Evolutionary conservation across 208 protist species (phyloP), one percentile per base, ranked within the genome.

Genomic region (Lotmaria passim): DNA sequence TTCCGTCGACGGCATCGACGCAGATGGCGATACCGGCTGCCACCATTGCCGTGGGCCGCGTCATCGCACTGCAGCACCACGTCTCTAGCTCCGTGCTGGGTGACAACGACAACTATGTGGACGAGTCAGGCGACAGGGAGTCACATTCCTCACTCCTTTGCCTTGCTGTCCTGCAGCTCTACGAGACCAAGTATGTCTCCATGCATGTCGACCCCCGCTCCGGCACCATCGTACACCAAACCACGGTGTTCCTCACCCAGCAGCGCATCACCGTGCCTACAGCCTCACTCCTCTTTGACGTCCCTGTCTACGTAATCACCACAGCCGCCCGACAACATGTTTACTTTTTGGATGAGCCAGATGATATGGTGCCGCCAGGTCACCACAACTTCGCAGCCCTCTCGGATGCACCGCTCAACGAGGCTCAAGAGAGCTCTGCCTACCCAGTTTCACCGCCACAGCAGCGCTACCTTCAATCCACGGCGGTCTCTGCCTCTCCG

Each of bases 251-350:
- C 31, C 80, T 90, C 24, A 63, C 65, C 1, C 58, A 19, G 15
- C 75, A 64, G 5, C 65, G 23, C 34, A 55, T 48, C 7, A 58
- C 47, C 3, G 81, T 92, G 28, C 66, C 67, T 4, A 41, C 71
- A 19, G 26, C 53, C 1, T 59, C 76, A 48, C 80, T 94, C n/a
- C 73, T 92, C 33, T 92, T 87, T 66, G 59, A 80, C 38, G 78
- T 74, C 14, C 77, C 83, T 5, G 89, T 94, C 24, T 94, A 87
- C 63, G 82, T 94, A 6, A 67, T 94, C 55, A 48, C 73, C 7
- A 48, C 77, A 12, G 31, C 79, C 0, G 66, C 74, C 14, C 41
- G 86, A 70, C 64, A 56, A 21, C 89, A 94, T 51, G 76, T 94
- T 2, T 94, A 91, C 72, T 57, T 81, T 1, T 74, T 92, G 23